phyloP scores from a whole-genome alignment of 129 eudicot species.

The Tanacetum coccineum region DNA sequence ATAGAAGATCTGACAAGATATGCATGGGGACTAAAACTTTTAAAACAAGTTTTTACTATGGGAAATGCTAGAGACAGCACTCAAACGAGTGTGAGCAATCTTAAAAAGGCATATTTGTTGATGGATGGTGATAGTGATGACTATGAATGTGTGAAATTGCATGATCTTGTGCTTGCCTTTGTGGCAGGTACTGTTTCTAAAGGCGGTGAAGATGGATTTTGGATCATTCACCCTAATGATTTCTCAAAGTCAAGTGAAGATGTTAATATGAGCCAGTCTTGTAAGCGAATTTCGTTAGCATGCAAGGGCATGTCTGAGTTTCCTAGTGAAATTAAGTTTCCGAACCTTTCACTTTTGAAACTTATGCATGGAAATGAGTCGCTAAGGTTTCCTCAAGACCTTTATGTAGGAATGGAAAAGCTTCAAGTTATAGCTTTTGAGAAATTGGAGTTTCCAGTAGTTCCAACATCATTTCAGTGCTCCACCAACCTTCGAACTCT shows the following conservation, averaged over 20 bases:
- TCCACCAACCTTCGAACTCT: slow-evolving; percentile 5
- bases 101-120: slow-evolving; percentile 8
- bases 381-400: background rate
- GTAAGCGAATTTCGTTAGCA: background rate
- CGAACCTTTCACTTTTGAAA: background rate
- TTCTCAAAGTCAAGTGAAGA: background rate
- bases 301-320: background rate
- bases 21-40: slow-evolving; percentile 4
- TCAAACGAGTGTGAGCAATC: background rate
- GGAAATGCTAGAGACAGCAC: background rate
- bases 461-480: slow-evolving; percentile 2
- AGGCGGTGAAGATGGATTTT: background rate
- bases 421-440: slow-evolving; percentile 7
- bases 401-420: background rate
- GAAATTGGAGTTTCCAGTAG: background rate
- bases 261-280: background rate
- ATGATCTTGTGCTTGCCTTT: slow-evolving; percentile 18
- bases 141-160: background rate
- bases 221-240: background rate
- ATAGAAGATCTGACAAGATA: background rate
- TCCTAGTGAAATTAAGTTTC: background rate
- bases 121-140: background rate
- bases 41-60: background rate
- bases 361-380: background rate
- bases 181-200: background rate